Base-by-base conservation (phyloP, 2,329 filamentous ascomycete species). In the Colletotrichum godetiae region DNA sequence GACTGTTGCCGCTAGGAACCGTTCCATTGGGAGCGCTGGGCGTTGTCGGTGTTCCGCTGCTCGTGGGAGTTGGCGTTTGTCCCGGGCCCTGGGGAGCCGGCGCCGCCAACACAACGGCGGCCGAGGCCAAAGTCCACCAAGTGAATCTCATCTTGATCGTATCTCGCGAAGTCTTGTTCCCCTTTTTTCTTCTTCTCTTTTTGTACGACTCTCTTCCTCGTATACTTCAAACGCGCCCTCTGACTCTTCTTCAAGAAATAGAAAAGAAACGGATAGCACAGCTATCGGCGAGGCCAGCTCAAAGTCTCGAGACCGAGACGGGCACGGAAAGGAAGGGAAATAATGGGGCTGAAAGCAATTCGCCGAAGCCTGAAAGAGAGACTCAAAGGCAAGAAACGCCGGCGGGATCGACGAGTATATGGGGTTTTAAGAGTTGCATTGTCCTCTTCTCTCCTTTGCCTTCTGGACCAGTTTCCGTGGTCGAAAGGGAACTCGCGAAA, bases 211-310 rank as follows among this genome's bases (percentile, higher is more conserved):
- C 3, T 27, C n/a, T n/a, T 27, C 62, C 49, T n/a, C 52, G 49
- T 27, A 13, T 49, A 22, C 27, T 37, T n/a, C n/a, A 24, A 29
- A 33, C 27, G 27, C 27, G 27, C 27, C 27, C 27, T n/a, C 5
- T 49, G 7, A 19, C 27, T 22, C 24, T 31, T n/a, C 29, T 13
- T 31, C n/a, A 37, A 24, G 24, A 10, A 22, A 37, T 46, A 8
- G 24, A 35, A 65, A 37, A 13, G 35, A 52, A 52, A 59, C n/a
- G 35, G 67, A 73, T 73, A 70, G 70, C 70, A 42, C 70, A 73
- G 70, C 70, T 73, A 66, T 70, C 67, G 42, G 35, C 70, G 70
- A 73, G 70, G 60, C 70, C 70, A 73, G 70, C 70, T 73, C 70
- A 70, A n/a, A 59, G 65, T 73, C 70, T 64, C 70, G 5, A 19